These are phyloP conservation scores for Phytophthora constricta DNA, from an alignment of 352 stramenopile species.

Conservation along the genomic window DNA sequence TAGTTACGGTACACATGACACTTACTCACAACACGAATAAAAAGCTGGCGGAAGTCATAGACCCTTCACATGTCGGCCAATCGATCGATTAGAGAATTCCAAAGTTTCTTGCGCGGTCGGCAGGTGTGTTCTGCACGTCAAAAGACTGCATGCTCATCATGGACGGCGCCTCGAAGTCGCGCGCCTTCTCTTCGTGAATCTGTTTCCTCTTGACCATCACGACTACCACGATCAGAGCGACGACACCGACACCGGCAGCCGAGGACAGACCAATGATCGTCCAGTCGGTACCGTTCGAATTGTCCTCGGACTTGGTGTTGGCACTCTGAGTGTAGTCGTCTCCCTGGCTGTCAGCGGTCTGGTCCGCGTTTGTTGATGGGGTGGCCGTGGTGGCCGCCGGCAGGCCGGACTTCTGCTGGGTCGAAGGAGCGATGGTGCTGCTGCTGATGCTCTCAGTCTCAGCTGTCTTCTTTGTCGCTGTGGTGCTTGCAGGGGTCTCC, in stretches of 20 bases:
- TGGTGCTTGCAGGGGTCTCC: conserved; percentile 8
- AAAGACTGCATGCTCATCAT: conserved; percentile 38
- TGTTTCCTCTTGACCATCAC: conserved; percentile 38
- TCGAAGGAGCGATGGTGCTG: conserved; percentile 7
- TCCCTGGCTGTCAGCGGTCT: conserved; percentile 19
- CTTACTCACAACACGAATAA: conserved; percentile 18
- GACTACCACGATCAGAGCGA: conserved; percentile 35
- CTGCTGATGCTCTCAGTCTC: conserved; percentile 4
- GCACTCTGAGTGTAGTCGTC: conserved; percentile 26
- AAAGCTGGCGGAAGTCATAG: conserved; percentile 34
- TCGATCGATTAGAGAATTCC: conserved; percentile 26
- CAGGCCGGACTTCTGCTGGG: conserved; percentile 14
- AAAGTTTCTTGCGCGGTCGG: conserved; percentile 30
- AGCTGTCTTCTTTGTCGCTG: conserved; percentile 12
- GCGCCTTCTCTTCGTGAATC: conserved; percentile 37
- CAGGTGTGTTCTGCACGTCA: conserved; percentile 29
- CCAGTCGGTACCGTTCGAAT: conserved; percentile 26
- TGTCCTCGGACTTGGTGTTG: conserved; percentile 26
- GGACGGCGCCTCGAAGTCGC: conserved; percentile 28
- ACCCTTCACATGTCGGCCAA: conserved; percentile 16
- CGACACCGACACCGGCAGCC: conserved; percentile 27
- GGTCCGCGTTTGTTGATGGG: conserved; percentile 12
- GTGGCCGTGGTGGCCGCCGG: conserved; percentile 2
- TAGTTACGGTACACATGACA: conserved; percentile 38
- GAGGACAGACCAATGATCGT: conserved; percentile 37